Conservation (phyloP, 768 basidiomycete genomes). For the Suillus subalutaceus region DNA sequence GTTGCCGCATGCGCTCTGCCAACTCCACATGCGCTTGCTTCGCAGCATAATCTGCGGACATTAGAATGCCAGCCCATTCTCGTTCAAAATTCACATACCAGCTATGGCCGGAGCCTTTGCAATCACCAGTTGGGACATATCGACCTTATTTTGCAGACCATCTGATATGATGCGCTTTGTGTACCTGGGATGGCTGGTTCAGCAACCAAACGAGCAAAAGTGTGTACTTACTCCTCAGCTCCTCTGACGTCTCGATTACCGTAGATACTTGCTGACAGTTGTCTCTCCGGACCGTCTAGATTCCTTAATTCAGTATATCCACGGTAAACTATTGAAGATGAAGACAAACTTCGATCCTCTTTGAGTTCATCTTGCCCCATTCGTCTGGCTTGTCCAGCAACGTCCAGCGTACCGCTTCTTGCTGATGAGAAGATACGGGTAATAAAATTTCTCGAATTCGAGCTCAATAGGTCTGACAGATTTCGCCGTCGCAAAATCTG, state of each 20-base stretch:
- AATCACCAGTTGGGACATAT: slow-evolving; percentile 99
- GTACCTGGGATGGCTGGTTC: slow-evolving; percentile 58
- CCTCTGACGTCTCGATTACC: slow-evolving; percentile 93
- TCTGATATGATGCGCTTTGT: slow-evolving; percentile 93
- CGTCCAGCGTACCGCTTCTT: slow-evolving; percentile 99
- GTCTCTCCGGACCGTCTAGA: slow-evolving; percentile 93
- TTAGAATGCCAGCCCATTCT: neutral
- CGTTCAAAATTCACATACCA: slow-evolving; percentile 44
- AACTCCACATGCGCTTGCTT: slow-evolving; percentile 98
- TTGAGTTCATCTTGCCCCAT: slow-evolving; percentile 99
- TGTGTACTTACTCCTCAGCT: slow-evolving; percentile 78
- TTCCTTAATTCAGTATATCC: slow-evolving; percentile 6
- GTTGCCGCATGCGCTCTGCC: slow-evolving; percentile 92
- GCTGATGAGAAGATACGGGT: slow-evolving; percentile 95
- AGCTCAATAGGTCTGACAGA: slow-evolving; percentile 97
- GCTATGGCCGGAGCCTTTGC: slow-evolving; percentile 95
- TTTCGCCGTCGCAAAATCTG: slow-evolving; percentile 85
- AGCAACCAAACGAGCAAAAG: neutral
- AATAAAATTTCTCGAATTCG: slow-evolving; percentile 99
- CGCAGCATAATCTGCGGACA: slow-evolving; percentile 74
- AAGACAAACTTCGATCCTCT: slow-evolving; percentile 89
- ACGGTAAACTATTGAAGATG: neutral
- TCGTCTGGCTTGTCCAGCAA: slow-evolving; percentile 96
- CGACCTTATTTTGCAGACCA: slow-evolving; percentile 92
- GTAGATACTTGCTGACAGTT: slow-evolving; percentile 99